phyloP scores from a whole-genome alignment of 805 yeast species.

The Saccharomycopsis sp. region DNA sequence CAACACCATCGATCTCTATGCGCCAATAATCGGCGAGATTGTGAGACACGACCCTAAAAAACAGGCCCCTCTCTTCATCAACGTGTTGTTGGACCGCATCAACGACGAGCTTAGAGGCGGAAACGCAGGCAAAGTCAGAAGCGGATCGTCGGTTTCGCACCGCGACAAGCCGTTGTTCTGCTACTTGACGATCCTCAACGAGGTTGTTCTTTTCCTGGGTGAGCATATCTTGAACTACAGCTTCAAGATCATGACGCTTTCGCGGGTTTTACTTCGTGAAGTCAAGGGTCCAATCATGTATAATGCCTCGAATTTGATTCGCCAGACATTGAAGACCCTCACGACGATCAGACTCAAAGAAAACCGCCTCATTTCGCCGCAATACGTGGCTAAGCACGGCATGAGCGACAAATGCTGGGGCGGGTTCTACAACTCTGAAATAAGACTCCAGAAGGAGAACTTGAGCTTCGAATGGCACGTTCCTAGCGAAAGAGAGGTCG shows the following conservation, averaged over 20 bases:
- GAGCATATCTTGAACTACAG: constrained; percentile 37
- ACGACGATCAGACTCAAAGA: constrained; percentile 57
- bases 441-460: constrained; percentile 42
- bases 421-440: constrained; percentile 52
- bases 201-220: constrained; percentile 66
- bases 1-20: constrained; percentile 55
- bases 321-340: constrained; percentile 57
- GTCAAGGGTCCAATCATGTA: constrained; percentile 64
- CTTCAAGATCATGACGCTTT: constrained; percentile 41
- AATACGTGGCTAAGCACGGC: constrained; percentile 22
- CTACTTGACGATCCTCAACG: constrained; percentile 63
- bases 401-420: constrained; percentile 64
- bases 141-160: constrained; percentile 58
- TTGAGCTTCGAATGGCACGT: constrained; percentile 67
- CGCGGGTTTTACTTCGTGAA: constrained; percentile 36
- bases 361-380: constrained; percentile 34
- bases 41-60: constrained; percentile 54
- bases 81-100: constrained; percentile 45
- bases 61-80: constrained; percentile 39
- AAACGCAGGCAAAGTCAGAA: constrained; percentile 73
- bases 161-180: constrained; percentile 73
- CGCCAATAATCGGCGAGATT: constrained; percentile 66
- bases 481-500: constrained; percentile 52
- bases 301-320: constrained; percentile 56
- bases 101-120: constrained; percentile 64